A percentile compares a stretch with the other conserved stretches of the same genome.
These are phyloP conservation scores for Hylodesmum podocarpum DNA, from an alignment of 306 rosid species.

Conservation along the genomic window DNA sequence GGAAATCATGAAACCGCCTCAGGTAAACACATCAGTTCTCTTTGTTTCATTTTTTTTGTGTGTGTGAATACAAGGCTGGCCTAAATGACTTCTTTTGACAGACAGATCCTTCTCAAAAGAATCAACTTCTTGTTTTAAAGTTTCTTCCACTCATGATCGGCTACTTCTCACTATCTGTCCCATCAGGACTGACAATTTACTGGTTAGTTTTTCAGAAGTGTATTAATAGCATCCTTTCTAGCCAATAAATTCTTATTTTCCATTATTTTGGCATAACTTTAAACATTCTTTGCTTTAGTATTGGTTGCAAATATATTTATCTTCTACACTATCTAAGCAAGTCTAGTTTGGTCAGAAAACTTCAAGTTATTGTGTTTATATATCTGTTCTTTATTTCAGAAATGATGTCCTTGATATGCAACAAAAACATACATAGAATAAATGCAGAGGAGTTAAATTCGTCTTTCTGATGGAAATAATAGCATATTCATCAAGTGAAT, in stretches of 20 bases:
- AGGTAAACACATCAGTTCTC: conserved; percentile 53
- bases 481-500: conserved; percentile 12
- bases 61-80: conserved; percentile 20
- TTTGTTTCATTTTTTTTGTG: conserved; percentile 20
- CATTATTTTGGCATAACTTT: conserved; percentile 11
- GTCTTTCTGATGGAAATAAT: conserved; percentile 20
- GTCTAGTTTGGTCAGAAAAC: conserved; percentile 22
- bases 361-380: not conserved
- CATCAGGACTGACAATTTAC: conserved; percentile 96
- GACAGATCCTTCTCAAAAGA: conserved; percentile 96
- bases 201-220: conserved; percentile 69
- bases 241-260: not conserved
- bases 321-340: conserved; percentile 10
- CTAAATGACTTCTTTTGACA: conserved; percentile 52
- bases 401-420: conserved; percentile 8
- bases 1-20: conserved; percentile 99
- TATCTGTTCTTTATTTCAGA: not conserved
- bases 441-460: not conserved
- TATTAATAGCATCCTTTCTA: conserved; percentile 7
- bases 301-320: not conserved
- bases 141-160: conserved; percentile 99
- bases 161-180: conserved; percentile 96
- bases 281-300: conserved; percentile 8
- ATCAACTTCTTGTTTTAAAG: conserved; percentile 84
- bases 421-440: not conserved